These are phyloP conservation scores for Metschnikowia bowlesiae DNA, from an alignment of 805 yeast genomes.

Conservation along the genomic window DNA sequence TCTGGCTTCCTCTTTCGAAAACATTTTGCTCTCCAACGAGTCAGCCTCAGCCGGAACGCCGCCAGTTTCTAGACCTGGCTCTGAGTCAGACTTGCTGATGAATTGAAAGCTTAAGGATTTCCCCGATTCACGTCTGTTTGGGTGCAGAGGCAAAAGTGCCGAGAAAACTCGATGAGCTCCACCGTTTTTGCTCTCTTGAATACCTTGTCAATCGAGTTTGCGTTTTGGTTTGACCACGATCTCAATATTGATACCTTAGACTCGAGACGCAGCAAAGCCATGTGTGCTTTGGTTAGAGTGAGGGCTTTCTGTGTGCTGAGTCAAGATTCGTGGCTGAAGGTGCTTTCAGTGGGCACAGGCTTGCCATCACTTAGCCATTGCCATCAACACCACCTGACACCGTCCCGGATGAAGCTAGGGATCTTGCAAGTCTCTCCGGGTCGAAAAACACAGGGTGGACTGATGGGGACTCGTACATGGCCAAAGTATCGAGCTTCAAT, in stretches of 20 bases:
- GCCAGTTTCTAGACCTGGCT: conserved; percentile 5
- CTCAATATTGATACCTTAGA: conserved; percentile 45
- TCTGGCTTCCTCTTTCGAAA: conserved; percentile 64
- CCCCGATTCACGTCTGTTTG: conserved; percentile 28
- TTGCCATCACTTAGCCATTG: conserved; percentile 45
- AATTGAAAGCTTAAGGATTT: conserved; percentile 6
- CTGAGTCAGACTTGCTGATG: neutral
- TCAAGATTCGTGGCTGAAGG: neutral
- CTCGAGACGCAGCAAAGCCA: conserved; percentile 59
- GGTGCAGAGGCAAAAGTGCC: conserved; percentile 27
- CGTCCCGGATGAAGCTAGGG: conserved; percentile 64
- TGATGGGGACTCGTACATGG: too few species aligned
- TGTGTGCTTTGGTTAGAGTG: conserved; percentile 59
- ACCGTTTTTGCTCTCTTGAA: conserved; percentile 43
- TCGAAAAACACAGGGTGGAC: conserved; percentile 61
- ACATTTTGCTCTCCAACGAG: conserved; percentile 53
- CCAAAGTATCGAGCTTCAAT: too few species aligned
- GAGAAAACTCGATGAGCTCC: conserved; percentile 34
- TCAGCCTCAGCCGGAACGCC: conserved; percentile 31
- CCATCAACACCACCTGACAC: conserved; percentile 69
- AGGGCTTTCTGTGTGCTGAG: neutral
- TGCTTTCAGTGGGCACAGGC: neutral
- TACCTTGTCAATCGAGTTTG: conserved; percentile 29
- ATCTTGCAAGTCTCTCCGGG: conserved; percentile 59
- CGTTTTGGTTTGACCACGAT: conserved; percentile 43